phyloP scores from a whole-genome alignment of 2,329 filamentous ascomycete genomes.

The Aspergillus sp. region DNA sequence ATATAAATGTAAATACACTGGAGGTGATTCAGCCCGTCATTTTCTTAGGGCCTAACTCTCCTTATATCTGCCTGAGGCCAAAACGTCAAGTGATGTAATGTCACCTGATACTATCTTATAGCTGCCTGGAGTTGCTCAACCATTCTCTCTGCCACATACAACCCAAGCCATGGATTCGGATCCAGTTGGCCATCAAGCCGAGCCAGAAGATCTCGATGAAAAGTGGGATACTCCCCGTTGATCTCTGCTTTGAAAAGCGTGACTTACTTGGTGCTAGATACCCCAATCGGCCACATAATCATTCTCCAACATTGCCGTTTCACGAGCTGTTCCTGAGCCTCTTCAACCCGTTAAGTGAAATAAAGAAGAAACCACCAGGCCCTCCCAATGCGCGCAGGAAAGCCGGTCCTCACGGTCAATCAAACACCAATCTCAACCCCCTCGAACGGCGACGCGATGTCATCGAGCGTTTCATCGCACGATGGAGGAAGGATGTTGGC shows the following conservation, averaged over 20 bases:
- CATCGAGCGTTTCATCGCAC: constrained; percentile 74
- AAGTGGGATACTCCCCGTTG: too few relatives aligned
- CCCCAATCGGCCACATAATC: constrained; percentile 73
- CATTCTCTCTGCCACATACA: background rate
- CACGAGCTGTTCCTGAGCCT: constrained; percentile 66
- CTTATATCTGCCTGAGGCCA: too few relatives aligned
- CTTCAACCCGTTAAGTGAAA: constrained; percentile 72
- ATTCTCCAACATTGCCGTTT: constrained; percentile 70
- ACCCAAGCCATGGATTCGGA: constrained; percentile 20
- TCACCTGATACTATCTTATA: constrained; percentile 21
- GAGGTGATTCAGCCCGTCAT: too few relatives aligned
- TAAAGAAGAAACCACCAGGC: constrained; percentile 60
- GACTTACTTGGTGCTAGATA: constrained; percentile 58
- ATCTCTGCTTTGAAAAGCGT: too few relatives aligned
- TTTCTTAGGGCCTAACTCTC: too few relatives aligned
- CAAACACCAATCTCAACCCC: constrained; percentile 47
- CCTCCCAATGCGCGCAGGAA: constrained; percentile 47
- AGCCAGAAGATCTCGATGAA: constrained; percentile 21
- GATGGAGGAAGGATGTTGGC: constrained; percentile 82
- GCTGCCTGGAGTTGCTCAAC: constrained; percentile 14
- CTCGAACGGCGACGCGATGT: constrained; percentile 72
- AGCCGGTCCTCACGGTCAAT: constrained; percentile 48
- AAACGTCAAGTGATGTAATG: constrained; percentile 14
- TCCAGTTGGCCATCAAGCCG: constrained; percentile 11
- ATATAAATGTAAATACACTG: background rate